Percentiles rank a stretch among this genome's conserved stretches.
These are phyloP conservation scores for Yamagishiella unicocca DNA, from an alignment of 139 green algal genomes.

Conservation along the genomic window DNA sequence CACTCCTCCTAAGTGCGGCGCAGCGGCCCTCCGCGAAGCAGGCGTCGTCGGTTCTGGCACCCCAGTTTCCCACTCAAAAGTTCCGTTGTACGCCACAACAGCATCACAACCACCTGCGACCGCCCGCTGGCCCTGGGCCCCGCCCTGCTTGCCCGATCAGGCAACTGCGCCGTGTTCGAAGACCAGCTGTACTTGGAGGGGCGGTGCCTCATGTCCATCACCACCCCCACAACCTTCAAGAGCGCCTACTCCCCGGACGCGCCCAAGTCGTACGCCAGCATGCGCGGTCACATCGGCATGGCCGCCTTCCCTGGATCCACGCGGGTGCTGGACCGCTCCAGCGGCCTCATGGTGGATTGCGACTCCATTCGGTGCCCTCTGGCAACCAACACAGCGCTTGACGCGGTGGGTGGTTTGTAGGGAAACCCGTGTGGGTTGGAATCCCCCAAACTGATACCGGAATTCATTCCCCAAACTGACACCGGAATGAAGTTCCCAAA, in stretches of 20 bases:
- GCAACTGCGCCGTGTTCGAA: conserved; percentile 33
- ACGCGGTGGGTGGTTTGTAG: conserved; percentile 3
- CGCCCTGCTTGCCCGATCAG: neutral
- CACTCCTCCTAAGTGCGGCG: too few relatives aligned
- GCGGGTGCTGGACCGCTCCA: conserved; percentile 18
- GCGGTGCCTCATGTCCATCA: conserved; percentile 35
- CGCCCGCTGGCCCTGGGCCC: too few relatives aligned
- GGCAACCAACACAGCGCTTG: neutral
- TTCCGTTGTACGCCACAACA: too few relatives aligned
- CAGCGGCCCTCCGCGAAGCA: too few relatives aligned
- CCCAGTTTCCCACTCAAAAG: too few relatives aligned
- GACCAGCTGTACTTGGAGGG: conserved; percentile 26
- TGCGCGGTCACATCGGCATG: conserved; percentile 37
- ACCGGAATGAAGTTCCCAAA: too few relatives aligned
- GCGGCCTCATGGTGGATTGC: neutral
- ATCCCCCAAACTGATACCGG: too few relatives aligned
- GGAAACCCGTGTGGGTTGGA: too few relatives aligned
- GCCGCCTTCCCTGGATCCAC: conserved; percentile 36
- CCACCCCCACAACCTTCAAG: conserved; percentile 33
- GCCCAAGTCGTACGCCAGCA: neutral
- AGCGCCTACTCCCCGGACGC: neutral
- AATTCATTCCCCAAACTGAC: too few relatives aligned
- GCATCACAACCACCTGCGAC: too few relatives aligned
- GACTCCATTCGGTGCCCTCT: neutral
- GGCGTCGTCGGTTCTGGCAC: too few relatives aligned